These are phyloP conservation scores for Metschnikowia gelsemii DNA, from an alignment of 805 yeast genomes.

Conservation along the genomic window DNA sequence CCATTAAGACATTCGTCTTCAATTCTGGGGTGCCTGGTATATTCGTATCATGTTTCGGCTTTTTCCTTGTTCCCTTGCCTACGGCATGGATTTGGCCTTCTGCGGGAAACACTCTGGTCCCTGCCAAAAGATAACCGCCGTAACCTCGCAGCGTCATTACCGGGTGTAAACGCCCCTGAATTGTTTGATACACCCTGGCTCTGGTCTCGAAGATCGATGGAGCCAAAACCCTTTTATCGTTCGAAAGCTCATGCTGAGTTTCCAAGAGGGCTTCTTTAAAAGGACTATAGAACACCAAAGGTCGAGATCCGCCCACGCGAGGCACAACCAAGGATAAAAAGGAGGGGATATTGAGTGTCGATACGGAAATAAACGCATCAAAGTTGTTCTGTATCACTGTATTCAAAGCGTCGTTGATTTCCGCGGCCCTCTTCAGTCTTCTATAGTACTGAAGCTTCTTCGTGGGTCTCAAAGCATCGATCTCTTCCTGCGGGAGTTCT, in stretches of 20 bases:
- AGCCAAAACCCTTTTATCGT: constrained; percentile 71
- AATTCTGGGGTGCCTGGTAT: constrained; percentile 12
- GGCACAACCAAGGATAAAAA: constrained; percentile 62
- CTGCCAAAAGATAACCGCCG: constrained; percentile 85
- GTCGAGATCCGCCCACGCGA: constrained; percentile 78
- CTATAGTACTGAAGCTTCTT: constrained; percentile 68
- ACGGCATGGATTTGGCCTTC: constrained; percentile 60
- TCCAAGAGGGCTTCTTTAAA: constrained; percentile 78
- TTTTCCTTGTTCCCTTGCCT: constrained; percentile 58
- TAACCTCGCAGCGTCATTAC: constrained; percentile 89
- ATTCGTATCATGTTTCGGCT: constrained; percentile 22
- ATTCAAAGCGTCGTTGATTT: constrained; percentile 49
- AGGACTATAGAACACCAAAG: constrained; percentile 78
- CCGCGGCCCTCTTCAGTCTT: constrained; percentile 56
- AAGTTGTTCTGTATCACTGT: constrained; percentile 53
- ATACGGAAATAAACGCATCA: constrained; percentile 73
- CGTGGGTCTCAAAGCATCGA: constrained; percentile 54
- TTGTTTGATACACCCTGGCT: constrained; percentile 85
- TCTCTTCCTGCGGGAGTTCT: constrained; percentile 49
- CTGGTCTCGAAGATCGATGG: constrained; percentile 81
- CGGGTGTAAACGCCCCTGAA: constrained; percentile 94
- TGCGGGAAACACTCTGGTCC: constrained; percentile 73
- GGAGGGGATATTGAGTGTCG: constrained; percentile 68
- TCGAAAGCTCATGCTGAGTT: constrained; percentile 63
- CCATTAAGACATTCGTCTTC: not conserved